Conservation (phyloP, 1,139 yeast species). For the Candida frijolesensis region DNA sequence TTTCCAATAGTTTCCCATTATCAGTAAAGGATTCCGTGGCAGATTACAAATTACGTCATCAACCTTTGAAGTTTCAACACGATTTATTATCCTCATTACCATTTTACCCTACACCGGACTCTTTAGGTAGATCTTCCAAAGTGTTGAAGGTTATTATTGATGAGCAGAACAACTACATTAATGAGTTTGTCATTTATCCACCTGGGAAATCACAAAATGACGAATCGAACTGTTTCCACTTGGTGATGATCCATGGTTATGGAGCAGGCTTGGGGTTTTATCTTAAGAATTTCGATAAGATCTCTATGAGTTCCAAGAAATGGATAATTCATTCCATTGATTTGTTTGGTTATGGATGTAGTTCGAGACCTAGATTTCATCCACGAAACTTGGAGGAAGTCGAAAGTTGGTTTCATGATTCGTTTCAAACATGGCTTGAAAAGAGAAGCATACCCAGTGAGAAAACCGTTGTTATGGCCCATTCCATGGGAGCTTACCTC, state of each 20-base stretch:
- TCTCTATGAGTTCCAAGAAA: slow-evolving; percentile 31
- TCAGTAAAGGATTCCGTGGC: slow-evolving; percentile 50
- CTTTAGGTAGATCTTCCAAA: slow-evolving; percentile 31
- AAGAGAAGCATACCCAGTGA: slow-evolving; percentile 32
- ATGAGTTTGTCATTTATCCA: slow-evolving; percentile 65
- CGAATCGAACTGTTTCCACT: slow-evolving; percentile 43
- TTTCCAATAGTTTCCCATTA: slow-evolving; percentile 60
- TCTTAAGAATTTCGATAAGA: slow-evolving; percentile 56
- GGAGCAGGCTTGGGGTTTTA: slow-evolving; percentile 80
- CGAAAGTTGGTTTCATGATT: slow-evolving; percentile 57
- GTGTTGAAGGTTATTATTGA: slow-evolving; percentile 44
- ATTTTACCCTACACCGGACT: slow-evolving; percentile 38
- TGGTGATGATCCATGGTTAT: slow-evolving; percentile 73
- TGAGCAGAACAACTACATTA: slow-evolving; percentile 48
- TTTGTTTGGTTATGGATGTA: slow-evolving; percentile 75
- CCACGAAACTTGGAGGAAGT: slow-evolving; percentile 31
- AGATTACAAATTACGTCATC: slow-evolving; percentile 48
- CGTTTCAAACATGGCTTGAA: slow-evolving; percentile 48
- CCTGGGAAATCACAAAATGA: slow-evolving; percentile 30
- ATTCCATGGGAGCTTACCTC: slow-evolving; percentile 66
- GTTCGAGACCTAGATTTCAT: slow-evolving; percentile 59
- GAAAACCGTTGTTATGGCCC: slow-evolving; percentile 52
- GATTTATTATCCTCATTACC: slow-evolving; percentile 49
- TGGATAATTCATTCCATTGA: slow-evolving; percentile 78
- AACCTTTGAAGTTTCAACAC: slow-evolving; percentile 52